Evolutionary conservation across 768 basidiomycete species (phyloP), one percentile per base, ranked within the genome.

Genomic region (Nidularia pulvinata): DNA sequence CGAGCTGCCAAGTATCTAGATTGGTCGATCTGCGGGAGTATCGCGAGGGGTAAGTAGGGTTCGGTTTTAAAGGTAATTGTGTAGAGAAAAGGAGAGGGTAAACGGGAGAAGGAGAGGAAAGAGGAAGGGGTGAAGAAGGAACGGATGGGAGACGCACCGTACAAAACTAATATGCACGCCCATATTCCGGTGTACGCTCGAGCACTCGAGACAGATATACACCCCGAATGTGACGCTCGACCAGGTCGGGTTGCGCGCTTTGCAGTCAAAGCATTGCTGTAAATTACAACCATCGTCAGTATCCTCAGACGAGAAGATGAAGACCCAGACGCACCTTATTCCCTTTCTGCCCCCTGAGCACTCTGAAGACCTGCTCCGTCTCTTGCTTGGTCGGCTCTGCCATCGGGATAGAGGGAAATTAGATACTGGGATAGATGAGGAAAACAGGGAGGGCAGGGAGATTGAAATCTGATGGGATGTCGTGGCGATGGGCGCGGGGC

Each of bases 151-250:
- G 49, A 45, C 7, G 69, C 87, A 95, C 93, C 95, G 78, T 43
- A 99, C 96, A 63, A 99, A 99, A 57, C 86, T 91, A 70, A 99
- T 95, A 67, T 99, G 97, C 22, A 98, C 96, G 61, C 97, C 97
- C 85, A 98, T 88, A 68, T 96, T 98, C 50, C 97, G 80, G 72
- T 99, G 97, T 11, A 90, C 75, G 59, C 89, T 91, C 4, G 96
- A 98, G 78, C 97, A 99, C 55, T 99, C 95, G 33, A 98, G 77
- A 66, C 97, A 99, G 65, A 99, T 95, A 72, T 98, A 98, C 11
- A 98, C 87, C 34, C 93, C 96, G 66, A 90, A 99, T 0, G 94
- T 95, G 19, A 97, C 93, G 57, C 93, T 95, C 3, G 95, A 88
- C 97, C 96, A 98, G 33, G 95, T 97, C 46, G 96, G 96, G 73